Evolutionary conservation across 345 rosid genomes (phyloP).

Genomic region (Laguncularia racemosa): DNA sequence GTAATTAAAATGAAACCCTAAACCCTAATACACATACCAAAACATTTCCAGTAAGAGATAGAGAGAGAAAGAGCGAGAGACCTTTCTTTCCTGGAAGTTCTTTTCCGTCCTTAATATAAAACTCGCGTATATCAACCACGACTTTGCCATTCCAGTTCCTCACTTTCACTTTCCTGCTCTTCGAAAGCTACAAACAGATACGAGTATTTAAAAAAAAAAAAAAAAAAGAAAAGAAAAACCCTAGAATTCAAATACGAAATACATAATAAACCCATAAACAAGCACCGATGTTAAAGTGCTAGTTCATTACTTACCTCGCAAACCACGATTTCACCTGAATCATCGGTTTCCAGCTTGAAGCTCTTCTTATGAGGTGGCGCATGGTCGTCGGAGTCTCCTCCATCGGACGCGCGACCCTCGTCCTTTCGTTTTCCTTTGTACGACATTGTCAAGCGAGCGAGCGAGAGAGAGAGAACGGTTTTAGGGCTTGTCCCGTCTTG

Average conservation of each 20-base stretch:
- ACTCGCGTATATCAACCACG: constrained; percentile 90
- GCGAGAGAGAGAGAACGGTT: neutral
- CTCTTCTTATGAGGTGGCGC: constrained; percentile 56
- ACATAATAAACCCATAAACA: neutral
- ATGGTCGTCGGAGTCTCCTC: constrained; percentile 43
- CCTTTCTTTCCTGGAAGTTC: constrained; percentile 84
- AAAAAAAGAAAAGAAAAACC: neutral
- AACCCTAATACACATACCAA: neutral
- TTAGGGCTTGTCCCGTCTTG: neutral
- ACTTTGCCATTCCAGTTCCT: constrained; percentile 75
- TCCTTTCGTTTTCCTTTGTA: constrained; percentile 80
- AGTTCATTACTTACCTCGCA: constrained; percentile 44
- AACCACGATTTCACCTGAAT: constrained; percentile 58
- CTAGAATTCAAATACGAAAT: neutral
- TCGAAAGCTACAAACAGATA: constrained; percentile 48
- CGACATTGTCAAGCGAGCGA: constrained; percentile 36
- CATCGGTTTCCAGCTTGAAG: constrained; percentile 45
- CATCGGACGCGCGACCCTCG: constrained; percentile 45
- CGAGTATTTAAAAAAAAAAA: constrained; percentile 10
- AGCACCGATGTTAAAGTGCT: neutral
- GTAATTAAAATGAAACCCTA: neutral
- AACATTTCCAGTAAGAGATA: neutral
- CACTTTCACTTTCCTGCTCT: constrained; percentile 78
- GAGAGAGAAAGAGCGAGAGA: constrained; percentile 6
- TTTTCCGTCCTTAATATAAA: constrained; percentile 78